Evolutionary conservation across 2,329 filamentous ascomycete genomes (phyloP).

Genomic region (Epichloe gansuensis): DNA sequence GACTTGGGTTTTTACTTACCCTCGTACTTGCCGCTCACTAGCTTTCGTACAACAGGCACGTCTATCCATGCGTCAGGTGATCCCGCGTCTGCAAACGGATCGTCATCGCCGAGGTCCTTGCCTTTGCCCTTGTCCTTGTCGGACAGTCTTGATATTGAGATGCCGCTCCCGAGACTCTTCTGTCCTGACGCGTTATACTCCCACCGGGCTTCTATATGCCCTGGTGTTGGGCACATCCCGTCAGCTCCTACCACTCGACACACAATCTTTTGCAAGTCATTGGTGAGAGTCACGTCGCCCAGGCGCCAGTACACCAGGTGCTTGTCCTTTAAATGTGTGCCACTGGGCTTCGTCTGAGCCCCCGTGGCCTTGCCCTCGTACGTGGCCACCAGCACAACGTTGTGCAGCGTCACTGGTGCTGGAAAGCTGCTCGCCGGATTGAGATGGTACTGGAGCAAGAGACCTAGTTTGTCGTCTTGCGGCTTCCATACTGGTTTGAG

Average conservation of each 20-base stretch:
- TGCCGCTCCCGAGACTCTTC: conserved; percentile 39
- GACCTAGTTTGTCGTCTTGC: conserved; percentile 71
- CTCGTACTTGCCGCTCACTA: conserved; percentile 67
- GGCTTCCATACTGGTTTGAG: conserved; percentile 71
- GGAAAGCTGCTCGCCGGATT: conserved; percentile 52
- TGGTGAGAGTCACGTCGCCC: conserved; percentile 56
- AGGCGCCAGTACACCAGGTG: conserved; percentile 70
- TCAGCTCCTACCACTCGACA: conserved; percentile 68
- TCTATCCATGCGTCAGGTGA: conserved; percentile 43
- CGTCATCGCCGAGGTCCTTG: conserved; percentile 37
- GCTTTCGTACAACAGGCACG: conserved; percentile 51
- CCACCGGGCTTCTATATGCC: conserved; percentile 73
- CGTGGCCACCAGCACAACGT: conserved; percentile 59
- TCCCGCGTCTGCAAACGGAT: conserved; percentile 54
- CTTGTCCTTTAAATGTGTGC: conserved; percentile 68
- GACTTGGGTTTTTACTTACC: conserved; percentile 19
- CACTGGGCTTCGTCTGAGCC: conserved; percentile 65
- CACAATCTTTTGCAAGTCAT: conserved; percentile 62
- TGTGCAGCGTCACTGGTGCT: conserved; percentile 40
- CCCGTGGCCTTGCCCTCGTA: conserved; percentile 56
- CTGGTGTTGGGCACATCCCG: conserved; percentile 54
- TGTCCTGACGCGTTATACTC: conserved; percentile 39
- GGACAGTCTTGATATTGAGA: conserved; percentile 49
- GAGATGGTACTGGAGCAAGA: conserved; percentile 71
- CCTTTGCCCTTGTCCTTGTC: conserved; percentile 42